Evolutionary conservation across 768 basidiomycete genomes (phyloP).

Genomic region (Inosperma sp.): DNA sequence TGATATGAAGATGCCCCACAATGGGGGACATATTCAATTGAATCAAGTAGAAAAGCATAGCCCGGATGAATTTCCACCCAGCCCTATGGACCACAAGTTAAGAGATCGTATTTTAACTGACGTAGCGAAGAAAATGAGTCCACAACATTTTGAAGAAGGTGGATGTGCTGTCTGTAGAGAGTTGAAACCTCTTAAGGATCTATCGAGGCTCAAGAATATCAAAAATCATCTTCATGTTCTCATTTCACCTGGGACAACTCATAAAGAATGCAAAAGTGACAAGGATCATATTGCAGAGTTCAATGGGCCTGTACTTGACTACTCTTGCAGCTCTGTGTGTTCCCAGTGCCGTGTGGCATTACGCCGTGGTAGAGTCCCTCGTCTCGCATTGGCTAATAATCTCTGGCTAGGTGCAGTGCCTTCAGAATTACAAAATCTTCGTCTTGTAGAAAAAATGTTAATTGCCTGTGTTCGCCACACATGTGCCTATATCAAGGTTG

Average conservation of each 20-base stretch:
- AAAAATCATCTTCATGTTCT: constrained; percentile 10
- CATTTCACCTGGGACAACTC: neutral
- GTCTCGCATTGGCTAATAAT: constrained; percentile 12
- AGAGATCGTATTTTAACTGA: too few species aligned
- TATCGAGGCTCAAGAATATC: constrained; percentile 18
- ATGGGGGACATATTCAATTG: too few species aligned
- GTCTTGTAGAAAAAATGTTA: constrained; percentile 24
- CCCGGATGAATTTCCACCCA: too few species aligned
- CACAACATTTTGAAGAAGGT: too few species aligned
- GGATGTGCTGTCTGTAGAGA: constrained; percentile 30
- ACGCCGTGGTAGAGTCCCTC: constrained; percentile 6
- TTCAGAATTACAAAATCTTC: constrained; percentile 7
- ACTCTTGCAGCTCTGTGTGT: constrained; percentile 10
- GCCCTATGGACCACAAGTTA: too few species aligned
- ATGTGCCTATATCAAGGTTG: constrained; percentile 24
- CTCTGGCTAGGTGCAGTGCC: constrained; percentile 18
- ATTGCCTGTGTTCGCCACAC: constrained; percentile 23
- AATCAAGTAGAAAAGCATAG: too few species aligned
- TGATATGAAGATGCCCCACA: too few species aligned
- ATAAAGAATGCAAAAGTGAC: constrained; percentile 2
- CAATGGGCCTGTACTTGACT: constrained; percentile 14
- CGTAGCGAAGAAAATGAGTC: too few species aligned
- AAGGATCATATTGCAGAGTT: constrained; percentile 1
- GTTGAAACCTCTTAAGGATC: constrained; percentile 6
- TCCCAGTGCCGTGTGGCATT: constrained; percentile 1